These are phyloP conservation scores for Salix suchowensis DNA, from an alignment of 345 rosid species.

Conservation along the genomic window DNA sequence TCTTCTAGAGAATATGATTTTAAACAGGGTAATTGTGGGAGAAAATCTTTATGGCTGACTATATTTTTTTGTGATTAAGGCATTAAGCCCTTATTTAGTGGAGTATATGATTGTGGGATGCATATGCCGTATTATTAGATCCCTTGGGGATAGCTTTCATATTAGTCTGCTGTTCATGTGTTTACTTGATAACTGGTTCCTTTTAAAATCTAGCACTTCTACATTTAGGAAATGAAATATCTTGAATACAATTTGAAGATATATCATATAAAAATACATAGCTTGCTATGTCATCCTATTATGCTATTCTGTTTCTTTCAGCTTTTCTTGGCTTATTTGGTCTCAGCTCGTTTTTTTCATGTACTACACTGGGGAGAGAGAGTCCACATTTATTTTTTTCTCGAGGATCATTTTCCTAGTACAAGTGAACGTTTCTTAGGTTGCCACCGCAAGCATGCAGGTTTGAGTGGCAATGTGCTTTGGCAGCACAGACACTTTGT, in stretches of 20 bases:
- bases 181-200: neutral
- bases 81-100: neutral
- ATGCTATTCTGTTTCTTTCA: neutral
- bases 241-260: neutral
- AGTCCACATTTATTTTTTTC: neutral
- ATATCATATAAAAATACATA: neutral
- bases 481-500: neutral
- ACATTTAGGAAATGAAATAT: neutral
- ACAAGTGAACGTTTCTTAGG: neutral
- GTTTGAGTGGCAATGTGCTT: neutral
- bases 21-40: neutral
- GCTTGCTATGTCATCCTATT: neutral
- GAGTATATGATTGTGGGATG: neutral
- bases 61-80: neutral
- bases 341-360: neutral
- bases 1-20: neutral
- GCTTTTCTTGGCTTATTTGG: neutral
- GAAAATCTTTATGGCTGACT: neutral
- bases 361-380: neutral
- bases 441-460: neutral
- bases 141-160: neutral
- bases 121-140: neutral
- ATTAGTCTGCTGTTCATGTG: neutral
- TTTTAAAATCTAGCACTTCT: neutral
- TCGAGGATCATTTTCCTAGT: neutral